Evolutionary conservation across 495 filamentous ascomycete genomes (phyloP).

Genomic region (Penicillium manginii): DNA sequence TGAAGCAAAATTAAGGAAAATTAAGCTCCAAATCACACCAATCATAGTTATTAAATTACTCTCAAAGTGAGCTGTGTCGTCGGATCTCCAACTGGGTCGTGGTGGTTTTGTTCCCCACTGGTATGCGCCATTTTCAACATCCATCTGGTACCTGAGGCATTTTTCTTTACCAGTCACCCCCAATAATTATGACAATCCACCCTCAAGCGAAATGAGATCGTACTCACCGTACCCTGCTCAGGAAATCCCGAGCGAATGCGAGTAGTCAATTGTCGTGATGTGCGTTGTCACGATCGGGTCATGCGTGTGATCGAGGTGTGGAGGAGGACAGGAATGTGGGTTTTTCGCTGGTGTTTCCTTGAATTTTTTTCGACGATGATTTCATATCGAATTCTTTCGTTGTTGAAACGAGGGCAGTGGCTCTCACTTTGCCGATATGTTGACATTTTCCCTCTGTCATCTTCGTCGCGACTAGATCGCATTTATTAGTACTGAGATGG

Average conservation of each 20-base stretch:
- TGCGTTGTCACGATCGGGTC: background rate
- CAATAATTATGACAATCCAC: background rate
- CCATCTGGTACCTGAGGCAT: background rate
- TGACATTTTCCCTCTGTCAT: background rate
- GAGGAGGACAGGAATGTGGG: background rate
- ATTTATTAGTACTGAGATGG: background rate
- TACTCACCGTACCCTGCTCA: background rate
- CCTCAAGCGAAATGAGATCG: constrained; percentile 1
- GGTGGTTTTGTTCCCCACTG: background rate
- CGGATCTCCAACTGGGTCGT: background rate
- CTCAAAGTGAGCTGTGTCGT: background rate
- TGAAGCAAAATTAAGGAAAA: constrained; percentile 18
- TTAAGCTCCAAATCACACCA: constrained; percentile 28
- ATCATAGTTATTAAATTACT: constrained; percentile 8
- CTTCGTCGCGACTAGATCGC: background rate
- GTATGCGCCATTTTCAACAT: background rate
- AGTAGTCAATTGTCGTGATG: constrained; percentile 1
- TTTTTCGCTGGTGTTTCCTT: background rate
- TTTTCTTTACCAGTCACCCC: background rate
- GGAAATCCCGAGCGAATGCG: constrained; percentile 1
- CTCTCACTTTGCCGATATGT: background rate
- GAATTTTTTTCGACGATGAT: background rate
- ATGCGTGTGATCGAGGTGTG: background rate
- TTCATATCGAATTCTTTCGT: background rate
- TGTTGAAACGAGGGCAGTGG: background rate